Base-by-base conservation (phyloP, 2,329 filamentous ascomycete species). In the Macrophomina pseudophaseolina region DNA sequence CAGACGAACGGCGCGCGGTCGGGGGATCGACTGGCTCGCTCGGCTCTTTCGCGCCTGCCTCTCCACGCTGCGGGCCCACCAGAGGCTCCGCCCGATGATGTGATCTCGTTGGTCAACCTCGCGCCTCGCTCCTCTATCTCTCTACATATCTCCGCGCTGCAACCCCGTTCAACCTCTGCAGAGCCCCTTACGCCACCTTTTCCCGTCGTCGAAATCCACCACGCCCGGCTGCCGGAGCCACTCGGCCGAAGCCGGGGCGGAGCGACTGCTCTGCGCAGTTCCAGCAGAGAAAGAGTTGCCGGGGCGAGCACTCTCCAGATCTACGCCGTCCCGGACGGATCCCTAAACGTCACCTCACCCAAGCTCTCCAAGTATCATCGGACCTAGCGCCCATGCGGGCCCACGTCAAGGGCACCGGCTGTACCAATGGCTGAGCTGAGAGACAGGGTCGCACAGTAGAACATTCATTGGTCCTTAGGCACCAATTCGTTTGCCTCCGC, bases 21-120 rank as follows among this genome's bases (percentile, higher is more conserved):
- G 53, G 53, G 53, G 53, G 53, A 58, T 58, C 53, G 53, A 7
- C 53, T 40, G 16, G 18, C 42, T 58, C 42, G n/a, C 35, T 54
- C 35, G 6, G 32, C 18, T 23, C 8, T 35, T 1, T n/a, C 30
- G 32, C 14, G 53, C 53, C 35, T 38, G 23, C 23, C 42, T 59
- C 56, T 59, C 56, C 56, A 59, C 56, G 42, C 53, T 33, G 18
- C 11, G 56, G 56, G 23, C 56, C 40, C 40, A 35, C 56, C 56
- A 38, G 35, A 35, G 28, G 40, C 40, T 44, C 40, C 56, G 42
- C 40, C 12, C 7, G 56, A 59, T 59, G 56, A 59, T 59, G 56
- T 33, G 56, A 46, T 46, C 38, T 14, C 23, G 28, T 59, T 59
- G 56, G 42, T 59, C 23, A 59, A 33, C 40, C 8, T 12, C 53